Percentiles rank a stretch among this genome's conserved stretches.
These are phyloP conservation scores for Pythium sp. DNA, from an alignment of 352 stramenopile species.

Conservation along the genomic window DNA sequence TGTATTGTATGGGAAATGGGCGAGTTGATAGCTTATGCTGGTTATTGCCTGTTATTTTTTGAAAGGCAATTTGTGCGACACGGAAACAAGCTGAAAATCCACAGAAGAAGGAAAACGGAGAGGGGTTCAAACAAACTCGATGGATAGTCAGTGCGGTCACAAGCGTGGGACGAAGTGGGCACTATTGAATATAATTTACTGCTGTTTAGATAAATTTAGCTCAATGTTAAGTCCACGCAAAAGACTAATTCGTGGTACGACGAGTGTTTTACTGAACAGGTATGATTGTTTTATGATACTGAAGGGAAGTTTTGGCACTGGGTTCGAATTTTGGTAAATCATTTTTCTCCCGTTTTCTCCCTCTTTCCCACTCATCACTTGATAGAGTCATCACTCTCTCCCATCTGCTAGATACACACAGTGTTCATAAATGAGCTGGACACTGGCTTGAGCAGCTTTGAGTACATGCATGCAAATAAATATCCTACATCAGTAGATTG, in stretches of 20 bases:
- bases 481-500: no score
- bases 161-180: neutral
- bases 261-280: no score
- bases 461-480: neutral
- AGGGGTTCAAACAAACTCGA: neutral
- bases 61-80: no score
- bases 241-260: no score
- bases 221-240: no score
- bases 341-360: neutral
- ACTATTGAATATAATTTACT: neutral
- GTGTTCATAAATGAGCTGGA: neutral
- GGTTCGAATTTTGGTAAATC: neutral
- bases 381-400: neutral
- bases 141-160: neutral
- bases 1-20: neutral
- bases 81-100: neutral
- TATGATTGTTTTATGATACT: no score
- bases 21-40: no score
- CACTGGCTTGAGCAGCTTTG: neutral
- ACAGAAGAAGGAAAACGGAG: neutral
- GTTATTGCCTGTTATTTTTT: no score
- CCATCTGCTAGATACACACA: neutral
- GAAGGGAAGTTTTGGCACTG: neutral
- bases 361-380: neutral
- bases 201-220: neutral